Evolutionary conservation across 805 yeast species (phyloP).

Genomic region (Saccharomycopsis sp.): DNA sequence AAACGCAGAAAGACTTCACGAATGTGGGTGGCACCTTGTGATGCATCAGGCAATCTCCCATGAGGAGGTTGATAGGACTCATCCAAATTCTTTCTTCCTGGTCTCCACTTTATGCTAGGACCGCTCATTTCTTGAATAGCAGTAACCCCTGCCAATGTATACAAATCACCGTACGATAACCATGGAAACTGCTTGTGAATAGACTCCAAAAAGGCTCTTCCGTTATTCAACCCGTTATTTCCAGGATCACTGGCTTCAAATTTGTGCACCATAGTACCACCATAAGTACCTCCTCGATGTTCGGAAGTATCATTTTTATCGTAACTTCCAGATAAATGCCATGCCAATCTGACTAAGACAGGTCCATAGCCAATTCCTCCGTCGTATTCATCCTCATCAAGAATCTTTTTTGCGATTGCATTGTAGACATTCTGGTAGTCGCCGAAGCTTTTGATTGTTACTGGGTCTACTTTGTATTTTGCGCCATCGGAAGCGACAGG

Average conservation of each 20-base stretch:
- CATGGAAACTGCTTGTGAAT: conserved; percentile 53
- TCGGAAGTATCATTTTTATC: conserved; percentile 46
- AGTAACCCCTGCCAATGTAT: conserved; percentile 71
- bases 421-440: conserved; percentile 65
- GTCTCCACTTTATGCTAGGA: conserved; percentile 73
- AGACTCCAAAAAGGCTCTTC: conserved; percentile 49
- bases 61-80: conserved; percentile 50
- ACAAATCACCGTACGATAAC: conserved; percentile 74
- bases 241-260: conserved; percentile 48
- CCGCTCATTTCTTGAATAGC: conserved; percentile 78
- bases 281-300: conserved; percentile 58
- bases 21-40: conserved; percentile 57
- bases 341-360: conserved; percentile 67
- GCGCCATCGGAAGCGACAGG: too few relatives aligned
- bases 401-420: conserved; percentile 58
- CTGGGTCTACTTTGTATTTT: neutral
- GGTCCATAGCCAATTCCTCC: conserved; percentile 72
- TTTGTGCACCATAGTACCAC: conserved; percentile 54
- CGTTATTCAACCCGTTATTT: conserved; percentile 58
- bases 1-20: conserved; percentile 55
- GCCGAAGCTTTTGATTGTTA: conserved; percentile 25
- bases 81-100: conserved; percentile 63
- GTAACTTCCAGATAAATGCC: conserved; percentile 86
- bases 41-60: conserved; percentile 71
- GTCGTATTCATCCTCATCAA: conserved; percentile 51